Conservation (phyloP, 1,139 yeast genomes). For the Candida glucosophila region DNA sequence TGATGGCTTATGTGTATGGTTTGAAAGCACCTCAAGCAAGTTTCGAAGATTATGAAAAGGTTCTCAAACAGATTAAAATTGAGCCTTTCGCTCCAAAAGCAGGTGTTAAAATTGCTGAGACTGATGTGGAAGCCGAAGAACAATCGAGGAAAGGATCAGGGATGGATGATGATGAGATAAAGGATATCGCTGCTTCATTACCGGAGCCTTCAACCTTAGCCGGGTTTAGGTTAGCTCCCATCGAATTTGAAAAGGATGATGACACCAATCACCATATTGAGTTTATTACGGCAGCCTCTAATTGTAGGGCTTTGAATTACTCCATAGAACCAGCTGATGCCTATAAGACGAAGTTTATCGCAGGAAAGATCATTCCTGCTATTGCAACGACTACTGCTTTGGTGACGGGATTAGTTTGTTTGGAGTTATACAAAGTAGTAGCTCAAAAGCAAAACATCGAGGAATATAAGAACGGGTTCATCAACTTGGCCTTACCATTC, state of each 20-base stretch:
- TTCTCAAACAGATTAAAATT: slow-evolving; percentile 38
- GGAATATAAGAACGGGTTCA: slow-evolving; percentile 87
- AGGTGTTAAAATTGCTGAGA: slow-evolving; percentile 76
- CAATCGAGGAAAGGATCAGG: slow-evolving; percentile 41
- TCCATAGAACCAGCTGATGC: slow-evolving; percentile 73
- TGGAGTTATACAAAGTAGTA: slow-evolving; percentile 86
- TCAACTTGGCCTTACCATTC: slow-evolving; percentile 91
- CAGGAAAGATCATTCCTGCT: slow-evolving; percentile 96
- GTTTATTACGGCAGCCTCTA: slow-evolving; percentile 94
- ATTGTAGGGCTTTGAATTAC: slow-evolving; percentile 89
- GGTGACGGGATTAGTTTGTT: slow-evolving; percentile 89
- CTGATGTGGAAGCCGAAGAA: slow-evolving; percentile 83
- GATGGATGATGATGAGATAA: slow-evolving; percentile 50
- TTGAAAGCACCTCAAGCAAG: slow-evolving; percentile 43
- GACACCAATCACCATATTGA: slow-evolving; percentile 95
- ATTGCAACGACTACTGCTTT: slow-evolving; percentile 97
- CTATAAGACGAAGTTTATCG: slow-evolving; percentile 72
- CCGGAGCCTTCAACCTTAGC: slow-evolving; percentile 89
- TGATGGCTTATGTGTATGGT: slow-evolving; percentile 87
- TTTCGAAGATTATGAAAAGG: slow-evolving; percentile 40
- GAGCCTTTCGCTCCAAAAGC: slow-evolving; percentile 60
- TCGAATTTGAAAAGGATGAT: slow-evolving; percentile 96
- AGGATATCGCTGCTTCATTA: slow-evolving; percentile 60
- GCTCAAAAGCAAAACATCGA: slow-evolving; percentile 69
- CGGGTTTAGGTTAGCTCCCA: slow-evolving; percentile 78